Conservation (phyloP, 345 rosid genomes). For the rapeseed (Brassica napus) region Da-Ae NC_063451.1:5709001-5709500, state of each 20-base stretch:
- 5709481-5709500: constrained; percentile 48
- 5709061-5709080: too few species aligned
- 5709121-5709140: too few species aligned
- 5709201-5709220: too few species aligned
- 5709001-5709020: too few species aligned
- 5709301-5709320: constrained; percentile 83
- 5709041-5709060: too few species aligned
- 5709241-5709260: constrained; percentile 3
- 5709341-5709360: constrained; percentile 69
- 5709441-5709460: constrained; percentile 85
- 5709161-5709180: too few species aligned
- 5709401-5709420: constrained; percentile 40
- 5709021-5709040: too few species aligned
- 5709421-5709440: constrained; percentile 50
- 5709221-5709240: background rate
- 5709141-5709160: too few species aligned
- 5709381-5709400: constrained; percentile 65
- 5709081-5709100: too few species aligned
- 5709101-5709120: too few species aligned
- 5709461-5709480: constrained; percentile 82
- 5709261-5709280: background rate
- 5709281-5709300: constrained; percentile 53
- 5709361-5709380: constrained; percentile 55
- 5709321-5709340: constrained; percentile 70
- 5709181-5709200: too few species aligned